Evolutionary conservation across 176 grass and related monocot species (phyloP).

Genomic region (Aegilops tauschii): DNA sequence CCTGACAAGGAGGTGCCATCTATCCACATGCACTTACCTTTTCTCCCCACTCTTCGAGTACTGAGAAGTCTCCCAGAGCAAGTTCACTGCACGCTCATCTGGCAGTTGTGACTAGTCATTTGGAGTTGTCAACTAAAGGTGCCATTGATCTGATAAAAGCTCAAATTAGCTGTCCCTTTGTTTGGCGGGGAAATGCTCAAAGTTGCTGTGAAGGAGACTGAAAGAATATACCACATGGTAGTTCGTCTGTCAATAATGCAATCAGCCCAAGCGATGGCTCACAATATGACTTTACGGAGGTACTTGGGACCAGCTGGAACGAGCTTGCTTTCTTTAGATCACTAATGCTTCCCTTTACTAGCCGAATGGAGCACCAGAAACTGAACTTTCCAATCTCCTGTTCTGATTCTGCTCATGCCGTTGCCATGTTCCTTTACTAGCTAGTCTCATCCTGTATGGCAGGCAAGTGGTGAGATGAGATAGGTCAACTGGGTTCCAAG

Average conservation of each 20-base stretch:
- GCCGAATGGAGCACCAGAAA: background rate
- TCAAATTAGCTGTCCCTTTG: background rate
- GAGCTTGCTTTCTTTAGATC: background rate
- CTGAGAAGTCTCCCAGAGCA: conserved; percentile 12
- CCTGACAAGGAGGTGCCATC: conserved; percentile 27
- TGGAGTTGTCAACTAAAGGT: conserved; percentile 16
- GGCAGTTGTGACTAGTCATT: background rate
- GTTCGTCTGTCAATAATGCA: background rate
- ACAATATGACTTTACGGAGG: too few species aligned
- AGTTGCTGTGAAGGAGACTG: background rate
- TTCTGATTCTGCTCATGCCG: background rate
- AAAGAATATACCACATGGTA: background rate
- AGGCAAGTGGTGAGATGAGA: background rate
- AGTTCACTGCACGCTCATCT: conserved; percentile 7
- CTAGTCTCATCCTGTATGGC: background rate
- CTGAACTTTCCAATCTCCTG: background rate
- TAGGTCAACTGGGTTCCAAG: background rate
- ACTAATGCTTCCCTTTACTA: background rate
- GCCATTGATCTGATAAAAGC: background rate
- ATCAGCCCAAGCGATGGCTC: background rate
- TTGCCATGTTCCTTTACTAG: background rate
- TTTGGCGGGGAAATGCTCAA: background rate
- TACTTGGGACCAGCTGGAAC: background rate
- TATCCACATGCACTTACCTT: conserved; percentile 21
- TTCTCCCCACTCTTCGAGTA: background rate